Percentiles rank a stretch among this genome's conserved stretches.
Conservation (phyloP, 805 yeast genomes). For the Schwanniomyces vanrijiae region DNA sequence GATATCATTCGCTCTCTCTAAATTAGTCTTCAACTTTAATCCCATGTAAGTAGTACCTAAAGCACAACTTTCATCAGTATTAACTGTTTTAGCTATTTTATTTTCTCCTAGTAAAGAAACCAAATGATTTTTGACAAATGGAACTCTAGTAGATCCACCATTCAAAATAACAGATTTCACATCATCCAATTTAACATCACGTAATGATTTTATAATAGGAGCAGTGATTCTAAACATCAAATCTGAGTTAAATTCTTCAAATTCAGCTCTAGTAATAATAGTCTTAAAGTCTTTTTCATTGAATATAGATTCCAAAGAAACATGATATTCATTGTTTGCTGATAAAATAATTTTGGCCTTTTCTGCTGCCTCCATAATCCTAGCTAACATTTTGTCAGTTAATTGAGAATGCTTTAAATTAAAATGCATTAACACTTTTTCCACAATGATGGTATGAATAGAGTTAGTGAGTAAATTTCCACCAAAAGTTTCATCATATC, state of each 20-base stretch:
- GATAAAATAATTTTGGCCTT: conserved; percentile 84
- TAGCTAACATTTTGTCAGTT: conserved; percentile 60
- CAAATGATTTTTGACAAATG: conserved; percentile 72
- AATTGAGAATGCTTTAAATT: conserved; percentile 41
- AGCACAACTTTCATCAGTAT: conserved; percentile 94
- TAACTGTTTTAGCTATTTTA: conserved; percentile 74
- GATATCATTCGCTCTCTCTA: conserved; percentile 62
- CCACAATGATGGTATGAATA: conserved; percentile 59
- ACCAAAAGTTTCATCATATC: conserved; percentile 66
- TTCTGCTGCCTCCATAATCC: conserved; percentile 81
- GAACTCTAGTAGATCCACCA: conserved; percentile 92
- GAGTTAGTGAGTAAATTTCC: conserved; percentile 73
- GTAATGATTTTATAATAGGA: conserved; percentile 58
- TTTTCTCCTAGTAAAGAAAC: conserved; percentile 56
- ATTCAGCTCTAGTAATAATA: conserved; percentile 71
- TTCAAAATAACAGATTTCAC: conserved; percentile 70
- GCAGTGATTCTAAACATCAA: conserved; percentile 44
- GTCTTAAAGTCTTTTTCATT: conserved; percentile 75
- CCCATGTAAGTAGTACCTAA: conserved; percentile 88
- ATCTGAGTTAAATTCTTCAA: conserved; percentile 58
- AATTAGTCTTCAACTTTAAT: conserved; percentile 61
- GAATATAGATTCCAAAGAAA: conserved; percentile 72
- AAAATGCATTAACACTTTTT: conserved; percentile 51
- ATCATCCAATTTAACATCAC: conserved; percentile 17
- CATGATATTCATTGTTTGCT: conserved; percentile 79